These are phyloP conservation scores for Aleurites moluccanus DNA, from an alignment of 441 rosid species.

Conservation along the genomic window DNA sequence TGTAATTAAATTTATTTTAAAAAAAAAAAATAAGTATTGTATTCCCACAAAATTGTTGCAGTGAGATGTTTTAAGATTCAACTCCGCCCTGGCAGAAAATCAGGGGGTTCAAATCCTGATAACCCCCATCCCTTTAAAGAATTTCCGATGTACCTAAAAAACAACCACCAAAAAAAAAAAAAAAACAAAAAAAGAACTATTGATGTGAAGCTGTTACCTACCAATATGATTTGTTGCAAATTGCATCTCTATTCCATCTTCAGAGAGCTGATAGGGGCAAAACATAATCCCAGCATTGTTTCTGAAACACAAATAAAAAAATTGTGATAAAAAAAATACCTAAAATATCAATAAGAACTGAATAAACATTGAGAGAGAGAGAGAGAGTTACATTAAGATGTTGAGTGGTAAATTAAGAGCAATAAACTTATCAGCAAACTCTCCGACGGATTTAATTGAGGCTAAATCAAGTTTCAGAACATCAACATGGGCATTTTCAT, in stretches of 20 bases:
- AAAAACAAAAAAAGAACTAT: too few species aligned
- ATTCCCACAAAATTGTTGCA: too few species aligned
- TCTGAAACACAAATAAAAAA: slow-evolving; percentile 32
- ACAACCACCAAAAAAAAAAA: too few species aligned
- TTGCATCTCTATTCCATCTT: slow-evolving; percentile 74
- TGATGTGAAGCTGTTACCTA: slow-evolving; percentile 7
- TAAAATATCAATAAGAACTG: background rate
- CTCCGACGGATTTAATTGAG: slow-evolving; percentile 53
- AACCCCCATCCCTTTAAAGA: too few species aligned
- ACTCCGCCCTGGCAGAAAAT: too few species aligned
- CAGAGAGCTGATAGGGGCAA: slow-evolving; percentile 74
- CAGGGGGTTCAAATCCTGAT: too few species aligned
- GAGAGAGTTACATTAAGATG: slow-evolving; percentile 55
- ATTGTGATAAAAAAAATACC: background rate
- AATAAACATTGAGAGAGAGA: too few species aligned
- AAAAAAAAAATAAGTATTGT: too few species aligned
- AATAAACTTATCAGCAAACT: slow-evolving; percentile 48
- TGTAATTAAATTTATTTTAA: too few species aligned
- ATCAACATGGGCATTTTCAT: slow-evolving; percentile 46
- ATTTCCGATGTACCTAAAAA: too few species aligned
- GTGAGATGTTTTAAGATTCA: too few species aligned
- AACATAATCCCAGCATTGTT: slow-evolving; percentile 92
- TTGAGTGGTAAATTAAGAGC: slow-evolving; percentile 67
- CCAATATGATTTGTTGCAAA: slow-evolving; percentile 83
- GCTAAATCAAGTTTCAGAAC: slow-evolving; percentile 60